Conservation (phyloP, 768 basidiomycete species). For the Leccinum boreale region DNA sequence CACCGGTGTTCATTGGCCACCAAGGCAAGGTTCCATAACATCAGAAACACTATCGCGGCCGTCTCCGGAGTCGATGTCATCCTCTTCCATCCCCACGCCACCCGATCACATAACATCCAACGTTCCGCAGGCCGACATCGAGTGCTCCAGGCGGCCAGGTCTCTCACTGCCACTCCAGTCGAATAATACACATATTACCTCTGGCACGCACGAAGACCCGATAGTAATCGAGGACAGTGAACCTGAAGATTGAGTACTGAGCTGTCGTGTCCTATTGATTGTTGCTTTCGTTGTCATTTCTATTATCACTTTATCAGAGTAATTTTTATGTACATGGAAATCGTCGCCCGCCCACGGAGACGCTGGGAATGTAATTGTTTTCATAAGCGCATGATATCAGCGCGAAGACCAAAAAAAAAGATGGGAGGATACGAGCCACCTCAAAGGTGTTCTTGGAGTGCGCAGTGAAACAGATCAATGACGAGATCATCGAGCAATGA, state of each 20-base stretch:
- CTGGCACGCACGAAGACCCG: constrained; percentile 18
- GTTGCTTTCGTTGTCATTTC: neutral
- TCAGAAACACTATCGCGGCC: neutral
- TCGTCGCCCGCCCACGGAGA: neutral
- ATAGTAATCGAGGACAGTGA: constrained; percentile 26
- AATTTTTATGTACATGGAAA: neutral
- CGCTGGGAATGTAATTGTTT: neutral
- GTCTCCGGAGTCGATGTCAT: neutral
- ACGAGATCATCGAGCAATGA: constrained; percentile 11
- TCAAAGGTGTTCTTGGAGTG: constrained; percentile 18
- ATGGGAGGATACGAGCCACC: neutral
- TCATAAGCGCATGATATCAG: neutral
- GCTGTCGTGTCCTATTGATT: neutral
- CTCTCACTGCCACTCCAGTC: constrained; percentile 1
- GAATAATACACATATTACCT: neutral
- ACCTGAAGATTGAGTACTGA: constrained; percentile 13
- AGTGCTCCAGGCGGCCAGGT: constrained; percentile 2
- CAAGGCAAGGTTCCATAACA: constrained; percentile 1
- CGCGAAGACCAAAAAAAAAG: neutral
- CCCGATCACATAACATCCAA: neutral
- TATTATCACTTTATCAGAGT: neutral
- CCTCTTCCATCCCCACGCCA: neutral
- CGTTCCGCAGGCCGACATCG: neutral
- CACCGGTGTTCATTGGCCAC: neutral
- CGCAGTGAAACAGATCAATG: neutral